Conservation (phyloP, 805 yeast species). For the Komagataella populi region DNA sequence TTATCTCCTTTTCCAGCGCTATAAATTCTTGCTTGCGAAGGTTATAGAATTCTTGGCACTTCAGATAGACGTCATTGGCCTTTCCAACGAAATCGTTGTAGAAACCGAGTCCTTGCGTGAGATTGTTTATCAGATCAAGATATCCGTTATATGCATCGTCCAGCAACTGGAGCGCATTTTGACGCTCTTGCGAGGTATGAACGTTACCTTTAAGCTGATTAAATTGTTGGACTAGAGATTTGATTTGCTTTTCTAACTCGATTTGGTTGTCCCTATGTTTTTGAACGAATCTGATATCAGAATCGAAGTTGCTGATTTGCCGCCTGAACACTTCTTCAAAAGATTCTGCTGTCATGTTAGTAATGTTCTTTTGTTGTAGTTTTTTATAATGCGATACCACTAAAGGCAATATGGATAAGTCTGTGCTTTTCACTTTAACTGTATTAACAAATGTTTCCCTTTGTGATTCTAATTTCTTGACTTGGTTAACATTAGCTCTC, state of each 20-base stretch:
- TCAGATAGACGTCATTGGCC: constrained; percentile 29
- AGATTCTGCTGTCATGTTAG: constrained; percentile 10
- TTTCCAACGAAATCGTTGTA: constrained; percentile 47
- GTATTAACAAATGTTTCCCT: constrained; percentile 26
- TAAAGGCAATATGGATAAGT: constrained; percentile 36
- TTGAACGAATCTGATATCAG: constrained; percentile 32
- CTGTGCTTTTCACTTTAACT: constrained; percentile 29
- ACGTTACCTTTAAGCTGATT: constrained; percentile 8
- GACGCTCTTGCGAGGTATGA: constrained; percentile 22
- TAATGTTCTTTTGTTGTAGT: constrained; percentile 9
- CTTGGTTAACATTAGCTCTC: constrained; percentile 19
- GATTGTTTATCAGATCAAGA: constrained; percentile 41
- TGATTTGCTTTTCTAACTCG: constrained; percentile 24
- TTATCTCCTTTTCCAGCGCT: not conserved
- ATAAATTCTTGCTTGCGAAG: not conserved
- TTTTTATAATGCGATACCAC: constrained; percentile 34
- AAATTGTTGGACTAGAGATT: constrained; percentile 17
- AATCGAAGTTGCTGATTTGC: constrained; percentile 31
- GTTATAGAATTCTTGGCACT: not conserved
- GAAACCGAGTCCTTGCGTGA: constrained; percentile 58
- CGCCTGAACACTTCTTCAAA: constrained; percentile 25
- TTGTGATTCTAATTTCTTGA: constrained; percentile 17
- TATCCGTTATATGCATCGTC: constrained; percentile 37
- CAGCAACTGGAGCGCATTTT: constrained; percentile 33
- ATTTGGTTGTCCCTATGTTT: constrained; percentile 20